Conservation (phyloP, 495 filamentous ascomycete species). For the Tuber brumale region DNA sequence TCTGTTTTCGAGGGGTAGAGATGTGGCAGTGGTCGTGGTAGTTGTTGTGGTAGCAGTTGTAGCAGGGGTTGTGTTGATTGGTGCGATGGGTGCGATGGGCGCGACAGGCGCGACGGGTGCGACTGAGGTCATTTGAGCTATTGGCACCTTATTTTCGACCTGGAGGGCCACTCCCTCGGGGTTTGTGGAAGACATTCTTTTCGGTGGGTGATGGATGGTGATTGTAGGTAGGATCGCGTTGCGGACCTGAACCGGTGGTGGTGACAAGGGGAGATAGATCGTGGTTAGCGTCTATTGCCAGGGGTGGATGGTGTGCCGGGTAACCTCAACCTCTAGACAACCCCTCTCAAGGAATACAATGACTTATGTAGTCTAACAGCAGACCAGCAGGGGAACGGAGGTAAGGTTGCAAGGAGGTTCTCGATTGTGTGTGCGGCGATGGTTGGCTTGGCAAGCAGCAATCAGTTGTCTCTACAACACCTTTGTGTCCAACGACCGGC, state of each 20-base stretch:
- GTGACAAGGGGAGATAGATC: not conserved
- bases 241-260: not conserved
- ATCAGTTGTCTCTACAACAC: not conserved
- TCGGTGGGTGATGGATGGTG: constrained; percentile 1
- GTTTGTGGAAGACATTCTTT: not conserved
- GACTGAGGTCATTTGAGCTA: not conserved
- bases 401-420: not conserved
- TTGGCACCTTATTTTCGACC: not conserved
- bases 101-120: not conserved
- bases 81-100: not conserved
- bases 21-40: not conserved
- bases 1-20: not conserved
- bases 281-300: not conserved
- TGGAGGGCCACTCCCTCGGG: not conserved
- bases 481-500: not conserved
- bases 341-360: not conserved
- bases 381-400: not conserved
- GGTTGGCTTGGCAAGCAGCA: not conserved
- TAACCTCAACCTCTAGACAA: not conserved
- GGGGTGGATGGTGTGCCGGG: not conserved
- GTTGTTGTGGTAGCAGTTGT: not conserved
- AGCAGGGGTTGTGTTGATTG: not conserved
- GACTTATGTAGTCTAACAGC: not conserved
- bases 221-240: not conserved
- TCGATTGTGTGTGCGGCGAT: not conserved